Evolutionary conservation across 202 grass and related monocot species (phyloP), one percentile per base, ranked within the genome.

Genomic region (Cymbopogon flexuosus): DNA sequence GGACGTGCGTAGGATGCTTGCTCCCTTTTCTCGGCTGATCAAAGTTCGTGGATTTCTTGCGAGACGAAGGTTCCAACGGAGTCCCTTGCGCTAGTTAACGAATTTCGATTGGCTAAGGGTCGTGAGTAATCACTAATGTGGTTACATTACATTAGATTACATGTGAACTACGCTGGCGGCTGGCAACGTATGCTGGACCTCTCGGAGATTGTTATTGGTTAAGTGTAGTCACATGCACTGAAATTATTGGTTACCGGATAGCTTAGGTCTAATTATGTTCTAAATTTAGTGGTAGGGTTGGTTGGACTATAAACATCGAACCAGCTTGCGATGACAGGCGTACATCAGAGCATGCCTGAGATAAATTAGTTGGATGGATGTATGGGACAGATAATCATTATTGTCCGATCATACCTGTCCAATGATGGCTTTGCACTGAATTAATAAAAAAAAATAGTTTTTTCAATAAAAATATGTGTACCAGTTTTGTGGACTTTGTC

Each of bases 111-210:
- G 27, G 63, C 72, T 49, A 31, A 31, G 39, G 3, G 2, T 35
- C 1, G 8, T 54, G 18, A 54, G 15, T 19, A 82, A 89, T 79
- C 49, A 43, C 10, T 27, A 82, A 89, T 82, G 60, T 43, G 78
- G 8, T 51, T 58, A 52, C 12, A 47, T 47, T 47, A 47, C 45
- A 14, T 47, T 45, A 12, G 1, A 42, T 45, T 45, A 45, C 2
- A 14, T 60, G 39, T 61, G 47, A 23, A 49, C 14, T 10, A 24
- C 77, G 72, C 13, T 66, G 42, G 10, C 11, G 3, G 12, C 45
- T 47, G 65, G 65, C 72, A 18, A 36, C 16, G 15, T 18, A 57
- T 36, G n/a, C 18, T 70, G 9, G 12, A 64, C 71, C 42, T 67
- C 46, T 56, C 14, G 35, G 64, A 37, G 8, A 54, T 64, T 71